phyloP scores from a whole-genome alignment of 495 filamentous ascomycete species.

The Hypoxylon crocopeplum region DNA sequence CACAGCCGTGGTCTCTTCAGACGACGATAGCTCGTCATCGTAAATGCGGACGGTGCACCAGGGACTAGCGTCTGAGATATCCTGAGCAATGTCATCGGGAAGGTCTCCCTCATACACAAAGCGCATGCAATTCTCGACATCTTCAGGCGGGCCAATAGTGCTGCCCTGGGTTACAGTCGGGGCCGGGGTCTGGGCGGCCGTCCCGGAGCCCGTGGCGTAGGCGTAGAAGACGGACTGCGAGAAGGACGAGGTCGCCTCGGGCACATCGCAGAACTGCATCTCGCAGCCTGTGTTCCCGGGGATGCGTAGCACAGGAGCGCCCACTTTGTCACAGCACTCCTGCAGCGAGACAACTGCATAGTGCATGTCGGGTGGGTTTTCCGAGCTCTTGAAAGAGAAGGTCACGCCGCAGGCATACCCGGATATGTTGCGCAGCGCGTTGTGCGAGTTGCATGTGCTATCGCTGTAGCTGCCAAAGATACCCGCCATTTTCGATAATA shows the following conservation, averaged over 20 bases:
- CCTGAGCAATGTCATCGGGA: conserved; percentile 18
- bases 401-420: conserved; percentile 33
- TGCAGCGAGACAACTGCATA: conserved; percentile 35
- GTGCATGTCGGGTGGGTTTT: conserved; percentile 36
- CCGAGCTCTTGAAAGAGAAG: conserved; percentile 24
- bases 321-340: conserved; percentile 27
- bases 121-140: conserved; percentile 24
- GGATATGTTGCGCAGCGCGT: conserved; percentile 34
- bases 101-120: conserved; percentile 36
- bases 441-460: conserved; percentile 37
- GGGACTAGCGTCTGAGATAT: conserved; percentile 7
- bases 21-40: conserved; percentile 15
- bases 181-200: conserved; percentile 14
- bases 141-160: neutral
- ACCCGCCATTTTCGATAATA: conserved; percentile 22
- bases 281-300: conserved; percentile 39
- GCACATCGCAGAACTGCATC: conserved; percentile 34
- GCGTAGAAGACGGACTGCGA: conserved; percentile 9
- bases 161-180: conserved; percentile 14
- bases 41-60: conserved; percentile 30
- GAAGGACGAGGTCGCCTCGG: conserved; percentile 17
- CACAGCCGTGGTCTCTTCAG: conserved; percentile 13
- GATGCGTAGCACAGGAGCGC: conserved; percentile 30
- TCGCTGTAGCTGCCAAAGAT: conserved; percentile 21
- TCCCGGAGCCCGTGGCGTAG: conserved; percentile 18